Conservation (phyloP, 805 yeast genomes). For the Myxozyma mucilagina region DNA sequence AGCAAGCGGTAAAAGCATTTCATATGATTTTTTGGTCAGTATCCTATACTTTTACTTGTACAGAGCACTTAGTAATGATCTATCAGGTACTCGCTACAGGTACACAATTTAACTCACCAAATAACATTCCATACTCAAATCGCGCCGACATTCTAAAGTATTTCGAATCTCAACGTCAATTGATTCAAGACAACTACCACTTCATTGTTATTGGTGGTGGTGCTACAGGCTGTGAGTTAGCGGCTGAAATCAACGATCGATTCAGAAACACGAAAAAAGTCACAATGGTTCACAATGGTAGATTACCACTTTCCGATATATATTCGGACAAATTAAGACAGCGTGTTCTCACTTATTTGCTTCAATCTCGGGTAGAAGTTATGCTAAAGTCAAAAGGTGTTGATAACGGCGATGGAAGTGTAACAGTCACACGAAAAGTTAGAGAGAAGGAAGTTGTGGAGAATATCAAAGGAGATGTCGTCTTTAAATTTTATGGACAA, state of each 20-base stretch:
- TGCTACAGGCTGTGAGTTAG: slow-evolving; percentile 53
- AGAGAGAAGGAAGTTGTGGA: slow-evolving; percentile 1
- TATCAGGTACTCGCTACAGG: slow-evolving; percentile 27
- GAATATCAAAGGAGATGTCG: slow-evolving; percentile 11
- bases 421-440: slow-evolving; percentile 4
- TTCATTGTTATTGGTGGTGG: slow-evolving; percentile 57
- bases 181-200: slow-evolving; percentile 42
- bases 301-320: slow-evolving; percentile 22
- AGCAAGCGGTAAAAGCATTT: slow-evolving; percentile 5
- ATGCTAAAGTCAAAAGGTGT: slow-evolving; percentile 20
- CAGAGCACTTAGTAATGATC: background rate
- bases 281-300: slow-evolving; percentile 32
- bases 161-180: slow-evolving; percentile 23
- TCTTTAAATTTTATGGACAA: slow-evolving; percentile 2
- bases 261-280: slow-evolving; percentile 44
- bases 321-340: slow-evolving; percentile 20
- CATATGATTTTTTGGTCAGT: slow-evolving; percentile 21
- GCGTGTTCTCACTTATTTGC: slow-evolving; percentile 24
- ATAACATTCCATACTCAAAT: background rate
- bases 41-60: too few relatives aligned
- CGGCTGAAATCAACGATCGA: slow-evolving; percentile 48
- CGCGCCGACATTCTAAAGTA: slow-evolving; percentile 5
- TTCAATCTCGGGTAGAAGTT: slow-evolving; percentile 30
- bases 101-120: slow-evolving; percentile 9
- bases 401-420: slow-evolving; percentile 18